These are phyloP conservation scores for Paramecium octaurelia DNA, from an alignment of 73 alveolate genomes.

Conservation along the genomic window DNA sequence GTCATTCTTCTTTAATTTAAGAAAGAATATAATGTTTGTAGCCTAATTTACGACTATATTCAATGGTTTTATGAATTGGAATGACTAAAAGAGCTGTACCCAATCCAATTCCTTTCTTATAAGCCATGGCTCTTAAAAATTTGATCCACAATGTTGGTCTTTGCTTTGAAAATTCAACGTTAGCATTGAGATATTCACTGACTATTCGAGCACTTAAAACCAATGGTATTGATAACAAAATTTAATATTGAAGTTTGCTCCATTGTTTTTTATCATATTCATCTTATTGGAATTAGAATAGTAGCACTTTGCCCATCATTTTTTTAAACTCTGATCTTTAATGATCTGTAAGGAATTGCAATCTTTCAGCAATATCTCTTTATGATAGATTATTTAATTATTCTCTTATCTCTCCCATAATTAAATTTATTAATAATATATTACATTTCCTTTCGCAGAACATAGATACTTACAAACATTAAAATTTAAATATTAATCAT, in stretches of 20 bases:
- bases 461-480: neutral
- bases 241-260: neutral
- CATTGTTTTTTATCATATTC: conserved; percentile 10
- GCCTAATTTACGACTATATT: neutral
- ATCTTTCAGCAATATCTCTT: conserved; percentile 8
- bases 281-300: neutral
- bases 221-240: neutral
- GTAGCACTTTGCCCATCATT: neutral
- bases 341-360: neutral
- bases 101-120: conserved; percentile 15
- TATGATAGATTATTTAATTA: neutral
- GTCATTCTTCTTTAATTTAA: neutral
- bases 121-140: conserved; percentile 35
- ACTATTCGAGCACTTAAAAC: neutral
- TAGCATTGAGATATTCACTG: conserved; percentile 16
- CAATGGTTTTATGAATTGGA: conserved; percentile 13
- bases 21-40: neutral
- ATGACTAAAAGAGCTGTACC: neutral
- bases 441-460: neutral
- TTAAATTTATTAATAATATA: neutral
- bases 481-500: neutral
- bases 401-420: conserved; percentile 21
- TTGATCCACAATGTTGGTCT: neutral
- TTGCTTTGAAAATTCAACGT: neutral
- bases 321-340: neutral